Conservation (phyloP, 345 rosid species). For the Camelina hispida region DNA sequence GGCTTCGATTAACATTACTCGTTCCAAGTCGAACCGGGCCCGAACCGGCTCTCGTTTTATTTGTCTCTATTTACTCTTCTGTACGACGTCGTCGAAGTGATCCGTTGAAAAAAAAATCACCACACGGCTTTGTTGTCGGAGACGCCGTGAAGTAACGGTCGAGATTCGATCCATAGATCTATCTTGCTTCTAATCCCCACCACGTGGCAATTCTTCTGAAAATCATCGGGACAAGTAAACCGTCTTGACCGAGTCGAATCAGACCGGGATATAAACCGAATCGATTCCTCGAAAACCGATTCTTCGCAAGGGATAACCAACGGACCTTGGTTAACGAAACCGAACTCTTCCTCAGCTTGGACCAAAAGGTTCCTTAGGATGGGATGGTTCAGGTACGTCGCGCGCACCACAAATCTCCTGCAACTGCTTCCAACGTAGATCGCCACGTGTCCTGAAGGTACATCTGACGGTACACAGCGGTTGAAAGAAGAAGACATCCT, state of each 20-base stretch:
- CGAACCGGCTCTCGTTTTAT: too few species aligned
- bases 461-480: conserved; percentile 64
- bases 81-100: too few species aligned
- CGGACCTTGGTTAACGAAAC: conserved; percentile 81
- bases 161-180: conserved; percentile 74
- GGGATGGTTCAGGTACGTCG: conserved; percentile 93
- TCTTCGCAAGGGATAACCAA: conserved; percentile 90
- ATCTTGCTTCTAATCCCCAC: conserved; percentile 50
- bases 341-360: conserved; percentile 91
- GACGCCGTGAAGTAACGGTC: conserved; percentile 72
- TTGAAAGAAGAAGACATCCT: conserved; percentile 59
- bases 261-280: conserved; percentile 67
- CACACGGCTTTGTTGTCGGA: conserved; percentile 59
- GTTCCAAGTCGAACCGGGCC: too few species aligned
- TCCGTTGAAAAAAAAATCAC: conserved; percentile 30
- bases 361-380: conserved; percentile 63
- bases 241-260: conserved; percentile 59
- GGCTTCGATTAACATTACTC: too few species aligned
- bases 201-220: conserved; percentile 63
- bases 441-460: conserved; percentile 93
- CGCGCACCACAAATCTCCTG: conserved; percentile 85
- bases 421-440: conserved; percentile 68
- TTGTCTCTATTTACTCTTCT: too few species aligned
- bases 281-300: conserved; percentile 72
- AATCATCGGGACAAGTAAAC: conserved; percentile 58